Base-by-base conservation (phyloP, 2,329 filamentous ascomycete species). In the Neofusicoccum kwambonambiense region DNA sequence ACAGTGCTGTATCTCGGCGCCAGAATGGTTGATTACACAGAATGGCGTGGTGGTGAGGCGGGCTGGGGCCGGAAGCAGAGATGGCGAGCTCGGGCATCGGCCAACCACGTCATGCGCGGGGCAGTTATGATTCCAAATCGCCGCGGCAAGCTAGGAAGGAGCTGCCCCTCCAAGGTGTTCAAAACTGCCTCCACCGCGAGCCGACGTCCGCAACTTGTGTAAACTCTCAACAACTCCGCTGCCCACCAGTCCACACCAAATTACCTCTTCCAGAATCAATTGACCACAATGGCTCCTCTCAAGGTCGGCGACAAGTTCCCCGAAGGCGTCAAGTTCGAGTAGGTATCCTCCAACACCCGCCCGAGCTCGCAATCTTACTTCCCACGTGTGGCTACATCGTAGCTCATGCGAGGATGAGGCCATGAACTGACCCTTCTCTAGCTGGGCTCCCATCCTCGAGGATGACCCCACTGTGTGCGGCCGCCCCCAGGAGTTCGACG, bases 271-370 rank as follows among this genome's bases (percentile, higher is more conserved):
- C 22, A 42, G 9, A 47, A 7, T 12, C 62, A 61, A 64, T 58
- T n/a, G 13, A 22, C 13, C 67, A 72, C 62, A 74, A 88, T 88
- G 86, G 77, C 89, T 81, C 85, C 85, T 78, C 86, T 95, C 79
- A 89, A 93, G 78, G 85, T 86, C 76, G 93, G 93, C 75, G 92
- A 96, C 78, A 82, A 83, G 77, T 94, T 98, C 85, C 93, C 93
- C 71, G 82, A 88, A 71, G 90, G 86, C 72, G 89, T 96, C 67
- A 83, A 84, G 78, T 97, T 97, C 84, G 83, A 84, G 87, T 89
- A 80, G 73, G 85, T 80, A 45, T 57, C 37, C 61, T 60, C 49
- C n/a, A 3, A 13, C 8, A 19, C 34, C 35, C 15, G 22, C 12
- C 45, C 6, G 31, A 17, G 17, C 35, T 52, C 9, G 8, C 45